phyloP scores from a whole-genome alignment of 148 eudicot genomes.

The Cornus suecica region DNA sequence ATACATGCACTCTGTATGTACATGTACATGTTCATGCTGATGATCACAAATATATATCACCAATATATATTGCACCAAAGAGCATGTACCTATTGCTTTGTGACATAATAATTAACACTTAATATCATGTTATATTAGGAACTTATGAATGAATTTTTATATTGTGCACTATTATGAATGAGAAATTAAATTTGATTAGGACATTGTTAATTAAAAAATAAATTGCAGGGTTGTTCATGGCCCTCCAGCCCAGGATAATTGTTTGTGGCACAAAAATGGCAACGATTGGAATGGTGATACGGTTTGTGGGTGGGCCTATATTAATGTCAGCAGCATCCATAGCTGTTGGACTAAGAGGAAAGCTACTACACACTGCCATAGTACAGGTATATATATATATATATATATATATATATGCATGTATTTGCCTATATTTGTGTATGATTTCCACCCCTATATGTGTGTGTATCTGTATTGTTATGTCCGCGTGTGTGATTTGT shows the following conservation, averaged over 20 bases:
- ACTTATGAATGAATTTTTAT: too few species aligned
- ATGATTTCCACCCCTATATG: too few species aligned
- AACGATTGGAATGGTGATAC: constrained; percentile 37
- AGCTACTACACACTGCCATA: constrained; percentile 40
- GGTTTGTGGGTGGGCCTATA: constrained; percentile 44
- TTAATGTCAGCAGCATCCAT: constrained; percentile 48
- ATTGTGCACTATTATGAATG: too few species aligned
- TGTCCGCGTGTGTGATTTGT: neutral
- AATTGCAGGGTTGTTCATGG: constrained; percentile 47
- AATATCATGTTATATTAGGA: neutral
- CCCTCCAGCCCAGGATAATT: constrained; percentile 51
- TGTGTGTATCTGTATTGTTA: too few species aligned
- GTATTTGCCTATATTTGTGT: too few species aligned
- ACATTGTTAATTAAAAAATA: neutral
- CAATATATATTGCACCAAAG: too few species aligned
- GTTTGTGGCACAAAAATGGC: constrained; percentile 58
- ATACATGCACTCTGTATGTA: neutral
- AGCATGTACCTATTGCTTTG: too few species aligned
- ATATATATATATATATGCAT: too few species aligned
- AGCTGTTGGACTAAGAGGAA: constrained; percentile 43
- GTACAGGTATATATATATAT: constrained; percentile 38
- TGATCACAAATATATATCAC: too few species aligned
- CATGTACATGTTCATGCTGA: neutral
- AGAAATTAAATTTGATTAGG: too few species aligned
- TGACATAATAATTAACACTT: too few species aligned